These are phyloP conservation scores for Penicillium paradoxum DNA, from an alignment of 495 filamentous ascomycete species.

Conservation along the genomic window DNA sequence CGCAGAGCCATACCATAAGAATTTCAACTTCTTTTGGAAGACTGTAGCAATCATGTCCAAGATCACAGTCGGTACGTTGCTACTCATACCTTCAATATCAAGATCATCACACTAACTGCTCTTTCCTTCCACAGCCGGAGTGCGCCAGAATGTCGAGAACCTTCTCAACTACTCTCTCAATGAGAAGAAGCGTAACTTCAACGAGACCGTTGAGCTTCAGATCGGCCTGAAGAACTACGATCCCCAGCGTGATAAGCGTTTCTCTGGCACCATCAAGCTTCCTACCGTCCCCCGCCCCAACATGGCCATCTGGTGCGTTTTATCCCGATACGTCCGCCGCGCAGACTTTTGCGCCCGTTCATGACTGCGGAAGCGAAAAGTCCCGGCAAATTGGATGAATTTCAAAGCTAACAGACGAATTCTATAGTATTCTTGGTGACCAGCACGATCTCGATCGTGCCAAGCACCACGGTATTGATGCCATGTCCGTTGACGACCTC, in stretches of 20 bases:
- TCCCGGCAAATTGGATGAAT: background rate
- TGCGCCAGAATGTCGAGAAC: constrained; percentile 86
- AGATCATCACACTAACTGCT: constrained; percentile 21
- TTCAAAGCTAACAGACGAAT: background rate
- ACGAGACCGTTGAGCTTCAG: constrained; percentile 87
- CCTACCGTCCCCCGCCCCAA: constrained; percentile 83
- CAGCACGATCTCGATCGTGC: constrained; percentile 99
- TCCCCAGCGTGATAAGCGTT: constrained; percentile 99
- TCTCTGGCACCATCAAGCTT: constrained; percentile 96
- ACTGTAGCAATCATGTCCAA: constrained; percentile 70
- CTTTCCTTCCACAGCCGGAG: constrained; percentile 65
- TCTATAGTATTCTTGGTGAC: constrained; percentile 83
- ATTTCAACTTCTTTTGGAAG: constrained; percentile 52
- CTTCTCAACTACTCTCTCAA: constrained; percentile 91
- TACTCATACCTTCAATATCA: background rate
- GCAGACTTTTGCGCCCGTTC: background rate
- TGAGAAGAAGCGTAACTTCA: constrained; percentile 99
- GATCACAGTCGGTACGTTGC: constrained; percentile 75
- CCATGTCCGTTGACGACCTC: constrained; percentile 95
- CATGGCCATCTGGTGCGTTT: constrained; percentile 83
- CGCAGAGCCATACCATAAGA: constrained; percentile 71
- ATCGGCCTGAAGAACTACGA: constrained; percentile 99
- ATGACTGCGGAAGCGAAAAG: background rate
- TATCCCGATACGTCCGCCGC: background rate
- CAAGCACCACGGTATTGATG: constrained; percentile 94